Percentiles rank a stretch among this genome's conserved stretches.
These are phyloP conservation scores for Ceratocystis harringtonii DNA, from an alignment of 2,329 filamentous ascomycete species.

Conservation along the genomic window DNA sequence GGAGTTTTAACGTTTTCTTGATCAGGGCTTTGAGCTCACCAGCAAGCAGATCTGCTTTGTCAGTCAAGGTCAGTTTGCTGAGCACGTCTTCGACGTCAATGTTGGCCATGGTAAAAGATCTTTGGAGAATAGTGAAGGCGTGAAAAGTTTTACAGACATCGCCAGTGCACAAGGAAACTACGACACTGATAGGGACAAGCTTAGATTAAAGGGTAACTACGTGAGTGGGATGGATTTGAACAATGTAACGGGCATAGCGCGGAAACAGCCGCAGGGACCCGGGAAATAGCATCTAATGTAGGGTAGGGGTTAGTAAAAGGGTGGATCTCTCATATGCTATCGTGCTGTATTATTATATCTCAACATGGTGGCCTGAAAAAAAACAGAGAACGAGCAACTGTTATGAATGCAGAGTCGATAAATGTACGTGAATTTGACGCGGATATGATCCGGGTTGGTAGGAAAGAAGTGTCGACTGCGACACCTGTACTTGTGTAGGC, in stretches of 20 bases:
- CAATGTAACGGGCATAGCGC: background rate
- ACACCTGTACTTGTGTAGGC: background rate
- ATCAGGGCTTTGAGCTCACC: constrained; percentile 33
- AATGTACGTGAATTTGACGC: too few species aligned
- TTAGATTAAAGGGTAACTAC: background rate
- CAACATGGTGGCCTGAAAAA: background rate
- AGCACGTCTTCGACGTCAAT: constrained; percentile 47
- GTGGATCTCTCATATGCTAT: background rate
- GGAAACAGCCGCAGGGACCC: background rate
- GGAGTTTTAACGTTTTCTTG: too few species aligned
- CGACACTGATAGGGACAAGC: background rate
- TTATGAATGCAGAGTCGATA: too few species aligned
- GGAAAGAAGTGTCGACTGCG: background rate
- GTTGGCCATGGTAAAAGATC: constrained; percentile 30
- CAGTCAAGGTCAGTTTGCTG: constrained; percentile 51
- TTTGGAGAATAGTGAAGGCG: background rate
- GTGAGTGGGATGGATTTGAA: background rate
- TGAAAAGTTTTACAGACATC: background rate
- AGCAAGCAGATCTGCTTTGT: constrained; percentile 68
- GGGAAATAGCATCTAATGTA: background rate
- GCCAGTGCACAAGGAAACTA: background rate
- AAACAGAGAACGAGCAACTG: too few species aligned
- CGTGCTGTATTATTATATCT: background rate
- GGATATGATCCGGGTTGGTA: background rate
- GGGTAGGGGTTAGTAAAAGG: background rate